Base-by-base conservation (phyloP, 306 rosid genomes). In the Dalbergia cochinchinensis region DNA sequence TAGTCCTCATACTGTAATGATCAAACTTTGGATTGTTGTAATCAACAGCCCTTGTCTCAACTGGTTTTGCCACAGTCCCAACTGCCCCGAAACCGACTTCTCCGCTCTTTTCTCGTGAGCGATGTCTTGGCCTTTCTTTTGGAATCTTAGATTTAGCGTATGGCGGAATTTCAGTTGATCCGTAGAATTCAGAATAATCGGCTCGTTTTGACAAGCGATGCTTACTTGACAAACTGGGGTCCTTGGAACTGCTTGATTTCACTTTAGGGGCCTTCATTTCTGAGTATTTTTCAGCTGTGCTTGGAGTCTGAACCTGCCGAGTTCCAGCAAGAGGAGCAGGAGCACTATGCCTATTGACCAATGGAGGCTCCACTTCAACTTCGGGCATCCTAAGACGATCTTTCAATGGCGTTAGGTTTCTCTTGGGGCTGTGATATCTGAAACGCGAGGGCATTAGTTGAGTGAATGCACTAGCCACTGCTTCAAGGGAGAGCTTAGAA, bases 351-450 rank as follows among this genome's bases (percentile, higher is more conserved):
- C 91, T 89, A 37, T 83, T 89, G 74, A 80, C 69, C 69, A 65
- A 72, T 12, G 86, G 85, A 35, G 91, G 83, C 73, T 58, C 76
- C 31, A 51, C 79, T 77, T 86, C 84, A 37, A 86, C 97, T 86
- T 93, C 93, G 3, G 99, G 94, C 99, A 95, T 91, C 85, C 16
- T 78, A 22, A 95, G 97, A 85, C 82, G 62, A 65, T 89, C 98
- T 81, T 93, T 91, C 60, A 93, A 60, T 0, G 99, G 99, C 4
- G 91, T 89, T 33, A 91, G 86, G 75, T 93, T 87, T 85, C 79
- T 83, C 31, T 37, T 82, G 58, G 83, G 76, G 68, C 82, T 37
- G 48, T 20, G 73, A 3, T 84, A 69, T 85, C 85, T 87, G 78
- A 90, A 80, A 42, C 89, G 84, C 7, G 89, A 85, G 12, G 97